phyloP scores from a whole-genome alignment of 2,329 filamentous ascomycete genomes.

The Alternaria burnsii region DNA sequence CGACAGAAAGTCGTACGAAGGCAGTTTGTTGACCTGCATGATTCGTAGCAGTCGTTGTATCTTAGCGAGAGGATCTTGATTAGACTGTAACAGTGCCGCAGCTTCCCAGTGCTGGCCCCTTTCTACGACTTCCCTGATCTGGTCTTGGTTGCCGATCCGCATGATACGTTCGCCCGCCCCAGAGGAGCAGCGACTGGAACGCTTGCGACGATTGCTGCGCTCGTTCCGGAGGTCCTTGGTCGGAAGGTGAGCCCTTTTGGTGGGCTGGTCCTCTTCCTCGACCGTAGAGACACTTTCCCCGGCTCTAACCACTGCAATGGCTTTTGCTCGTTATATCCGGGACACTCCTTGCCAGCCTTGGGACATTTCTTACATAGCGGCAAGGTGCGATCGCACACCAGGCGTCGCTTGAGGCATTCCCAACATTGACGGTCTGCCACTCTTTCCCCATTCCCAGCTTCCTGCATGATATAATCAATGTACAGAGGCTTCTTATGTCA shows the following conservation, averaged over 20 bases:
- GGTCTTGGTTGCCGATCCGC: not conserved
- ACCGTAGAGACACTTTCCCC: constrained; percentile 30
- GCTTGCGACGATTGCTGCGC: not conserved
- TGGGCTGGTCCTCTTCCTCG: constrained; percentile 2
- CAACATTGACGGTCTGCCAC: constrained; percentile 36
- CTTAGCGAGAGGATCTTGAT: not conserved
- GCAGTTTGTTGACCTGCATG: not conserved
- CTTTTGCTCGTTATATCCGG: constrained; percentile 37
- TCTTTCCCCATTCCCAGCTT: not conserved
- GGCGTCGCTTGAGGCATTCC: constrained; percentile 36
- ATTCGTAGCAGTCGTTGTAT: not conserved
- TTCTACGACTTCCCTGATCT: constrained; percentile 2
- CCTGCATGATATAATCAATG: not conserved
- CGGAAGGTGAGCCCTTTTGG: not conserved
- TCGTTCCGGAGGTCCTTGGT: not conserved
- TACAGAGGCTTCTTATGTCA: accelerated
- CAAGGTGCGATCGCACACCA: constrained; percentile 38
- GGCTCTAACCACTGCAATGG: constrained; percentile 38
- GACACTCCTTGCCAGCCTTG: constrained; percentile 32
- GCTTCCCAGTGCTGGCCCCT: constrained; percentile 1
- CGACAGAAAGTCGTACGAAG: not conserved
- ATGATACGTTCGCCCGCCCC: no score
- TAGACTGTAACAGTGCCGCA: not conserved
- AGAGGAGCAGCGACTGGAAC: no score
- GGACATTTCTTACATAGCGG: constrained; percentile 37